phyloP scores from a whole-genome alignment of 2,329 filamentous ascomycete genomes.

The Cercospora janseana region DNA sequence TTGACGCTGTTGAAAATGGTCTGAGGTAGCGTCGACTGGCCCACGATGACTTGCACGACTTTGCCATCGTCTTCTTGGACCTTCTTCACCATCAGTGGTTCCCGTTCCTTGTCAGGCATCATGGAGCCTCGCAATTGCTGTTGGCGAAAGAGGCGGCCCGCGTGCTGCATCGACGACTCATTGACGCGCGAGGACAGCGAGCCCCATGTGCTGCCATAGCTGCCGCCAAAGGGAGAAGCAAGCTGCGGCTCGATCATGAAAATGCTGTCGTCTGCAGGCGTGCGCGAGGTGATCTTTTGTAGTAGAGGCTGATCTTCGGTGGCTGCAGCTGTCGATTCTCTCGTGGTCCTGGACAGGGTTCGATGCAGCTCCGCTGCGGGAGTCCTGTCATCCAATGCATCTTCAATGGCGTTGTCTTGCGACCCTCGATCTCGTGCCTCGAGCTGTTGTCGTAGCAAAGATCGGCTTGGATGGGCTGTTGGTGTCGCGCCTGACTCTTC shows the following conservation, averaged over 20 bases:
- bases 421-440: constrained; percentile 30
- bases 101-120: constrained; percentile 50
- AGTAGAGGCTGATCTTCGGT: constrained; percentile 32
- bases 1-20: constrained; percentile 97
- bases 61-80: constrained; percentile 81
- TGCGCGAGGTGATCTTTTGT: constrained; percentile 30
- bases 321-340: constrained; percentile 3
- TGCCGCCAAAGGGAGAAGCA: constrained; percentile 67
- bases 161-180: constrained; percentile 56
- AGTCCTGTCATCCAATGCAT: constrained; percentile 33
- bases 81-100: constrained; percentile 82
- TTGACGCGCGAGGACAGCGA: constrained; percentile 58
- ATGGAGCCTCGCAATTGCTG: constrained; percentile 46
- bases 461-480: constrained; percentile 32
- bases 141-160: constrained; percentile 51
- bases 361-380: constrained; percentile 29
- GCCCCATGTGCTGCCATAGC: constrained; percentile 64
- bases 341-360: constrained; percentile 7
- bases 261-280: constrained; percentile 42
- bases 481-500: constrained; percentile 44
- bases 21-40: constrained; percentile 92
- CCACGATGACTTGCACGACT: constrained; percentile 78
- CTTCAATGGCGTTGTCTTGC: constrained; percentile 25
- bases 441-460: constrained; percentile 32
- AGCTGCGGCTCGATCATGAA: constrained; percentile 55